Evolutionary conservation across 140 eudicot species (phyloP).

Genomic region (Senecio squalidus): DNA sequence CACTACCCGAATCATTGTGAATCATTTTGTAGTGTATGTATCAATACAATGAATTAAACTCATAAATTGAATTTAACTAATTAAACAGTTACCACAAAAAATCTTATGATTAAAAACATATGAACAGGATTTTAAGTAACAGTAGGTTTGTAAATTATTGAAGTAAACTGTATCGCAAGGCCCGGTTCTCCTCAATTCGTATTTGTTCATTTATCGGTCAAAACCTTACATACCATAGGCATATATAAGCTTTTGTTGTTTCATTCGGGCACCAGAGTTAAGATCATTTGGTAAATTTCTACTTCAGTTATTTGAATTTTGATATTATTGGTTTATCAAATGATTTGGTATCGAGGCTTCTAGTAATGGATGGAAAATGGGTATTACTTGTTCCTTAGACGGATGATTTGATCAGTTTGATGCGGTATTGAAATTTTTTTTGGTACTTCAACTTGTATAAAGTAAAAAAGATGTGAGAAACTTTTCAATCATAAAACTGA

Average conservation of each 20-base stretch:
- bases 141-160: background rate
- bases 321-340: too few relatives aligned
- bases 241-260: too few relatives aligned
- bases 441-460: background rate
- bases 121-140: background rate
- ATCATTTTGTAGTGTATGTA: background rate
- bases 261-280: too few relatives aligned
- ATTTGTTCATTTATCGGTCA: background rate
- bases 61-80: background rate
- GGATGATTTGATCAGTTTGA: background rate
- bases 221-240: background rate
- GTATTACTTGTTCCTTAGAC: too few relatives aligned
- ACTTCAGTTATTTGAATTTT: too few relatives aligned
- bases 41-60: background rate
- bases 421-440: background rate
- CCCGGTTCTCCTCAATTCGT: background rate
- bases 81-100: too few relatives aligned
- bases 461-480: background rate
- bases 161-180: background rate
- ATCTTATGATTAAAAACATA: too few relatives aligned
- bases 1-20: too few relatives aligned
- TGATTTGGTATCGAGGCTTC: too few relatives aligned
- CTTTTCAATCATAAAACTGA: background rate
- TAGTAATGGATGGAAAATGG: too few relatives aligned
- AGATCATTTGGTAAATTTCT: too few relatives aligned